These are phyloP conservation scores for Talaromyces atroroseus DNA, from an alignment of 2,329 filamentous ascomycete genomes.

Conservation along the genomic window DNA sequence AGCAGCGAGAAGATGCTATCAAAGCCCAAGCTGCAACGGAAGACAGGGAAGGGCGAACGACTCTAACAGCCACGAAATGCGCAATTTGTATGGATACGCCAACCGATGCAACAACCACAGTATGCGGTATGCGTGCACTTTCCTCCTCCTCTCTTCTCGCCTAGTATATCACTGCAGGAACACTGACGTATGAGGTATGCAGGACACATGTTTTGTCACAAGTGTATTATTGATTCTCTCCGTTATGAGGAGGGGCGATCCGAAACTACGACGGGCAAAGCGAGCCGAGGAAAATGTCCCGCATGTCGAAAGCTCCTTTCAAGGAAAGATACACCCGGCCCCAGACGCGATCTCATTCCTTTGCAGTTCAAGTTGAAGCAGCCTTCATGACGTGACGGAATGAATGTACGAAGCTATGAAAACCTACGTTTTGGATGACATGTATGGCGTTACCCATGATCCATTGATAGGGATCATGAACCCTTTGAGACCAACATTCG, in stretches of 20 bases:
- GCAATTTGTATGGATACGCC: constrained; percentile 61
- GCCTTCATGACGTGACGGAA: background rate
- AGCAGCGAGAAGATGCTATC: constrained; percentile 49
- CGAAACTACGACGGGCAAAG: constrained; percentile 26
- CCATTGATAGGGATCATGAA: background rate
- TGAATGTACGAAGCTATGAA: background rate
- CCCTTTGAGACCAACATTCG: background rate
- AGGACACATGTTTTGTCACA: constrained; percentile 62
- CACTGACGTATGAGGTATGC: constrained; percentile 8
- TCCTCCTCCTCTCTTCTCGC: background rate
- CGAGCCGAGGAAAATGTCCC: constrained; percentile 37
- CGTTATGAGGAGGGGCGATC: constrained; percentile 50
- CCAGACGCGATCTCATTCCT: constrained; percentile 33
- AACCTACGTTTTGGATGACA: background rate
- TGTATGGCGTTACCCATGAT: background rate
- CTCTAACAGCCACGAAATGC: constrained; percentile 49
- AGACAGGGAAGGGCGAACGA: constrained; percentile 27
- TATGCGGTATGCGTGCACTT: constrained; percentile 48
- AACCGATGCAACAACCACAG: constrained; percentile 54
- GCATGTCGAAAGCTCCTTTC: constrained; percentile 41
- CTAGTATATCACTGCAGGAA: too few species aligned
- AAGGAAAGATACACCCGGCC: constrained; percentile 30
- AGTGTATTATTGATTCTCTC: constrained; percentile 57
- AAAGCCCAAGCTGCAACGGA: constrained; percentile 37
- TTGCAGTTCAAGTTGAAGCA: constrained; percentile 31